Evolutionary conservation across 352 stramenopile genomes (phyloP).

Genomic region (Phytophthora uliginosa): DNA sequence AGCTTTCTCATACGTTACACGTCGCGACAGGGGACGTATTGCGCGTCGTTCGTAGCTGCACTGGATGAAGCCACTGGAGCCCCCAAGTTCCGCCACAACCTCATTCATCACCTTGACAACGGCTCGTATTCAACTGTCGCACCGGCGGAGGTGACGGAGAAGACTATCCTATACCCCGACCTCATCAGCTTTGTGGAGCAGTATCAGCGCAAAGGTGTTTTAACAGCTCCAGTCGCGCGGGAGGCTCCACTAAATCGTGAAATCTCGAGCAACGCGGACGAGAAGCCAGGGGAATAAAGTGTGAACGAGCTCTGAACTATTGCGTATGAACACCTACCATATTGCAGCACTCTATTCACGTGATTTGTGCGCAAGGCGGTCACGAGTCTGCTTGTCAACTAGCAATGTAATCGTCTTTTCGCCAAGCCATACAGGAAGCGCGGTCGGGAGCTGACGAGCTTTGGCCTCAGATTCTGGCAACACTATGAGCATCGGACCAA

Average conservation of each 20-base stretch:
- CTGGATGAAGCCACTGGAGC: conserved; percentile 42
- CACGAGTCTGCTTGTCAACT: conserved; percentile 59
- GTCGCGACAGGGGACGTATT: conserved; percentile 69
- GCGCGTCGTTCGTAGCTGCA: conserved; percentile 72
- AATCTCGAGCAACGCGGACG: conserved; percentile 50
- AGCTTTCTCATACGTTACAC: conserved; percentile 87
- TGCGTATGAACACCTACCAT: neutral
- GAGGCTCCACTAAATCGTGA: conserved; percentile 62
- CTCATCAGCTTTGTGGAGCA: conserved; percentile 83
- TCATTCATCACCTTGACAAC: conserved; percentile 76
- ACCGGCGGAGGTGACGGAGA: conserved; percentile 56
- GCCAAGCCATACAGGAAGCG: conserved; percentile 69
- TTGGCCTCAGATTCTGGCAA: conserved; percentile 10
- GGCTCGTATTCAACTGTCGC: conserved; percentile 74
- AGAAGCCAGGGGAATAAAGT: conserved; percentile 4
- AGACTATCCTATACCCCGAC: conserved; percentile 67
- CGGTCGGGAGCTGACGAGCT: conserved; percentile 29
- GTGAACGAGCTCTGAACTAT: neutral
- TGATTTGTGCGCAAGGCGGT: conserved; percentile 44
- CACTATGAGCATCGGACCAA: conserved; percentile 59
- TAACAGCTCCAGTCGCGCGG: conserved; percentile 59
- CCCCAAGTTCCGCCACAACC: conserved; percentile 71
- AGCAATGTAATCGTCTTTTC: conserved; percentile 65
- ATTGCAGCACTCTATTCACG: conserved; percentile 11
- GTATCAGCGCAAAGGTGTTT: conserved; percentile 76